Evolutionary conservation across 2,329 filamentous ascomycete species (phyloP).

Genomic region (Plectosphaerella plurivora): DNA sequence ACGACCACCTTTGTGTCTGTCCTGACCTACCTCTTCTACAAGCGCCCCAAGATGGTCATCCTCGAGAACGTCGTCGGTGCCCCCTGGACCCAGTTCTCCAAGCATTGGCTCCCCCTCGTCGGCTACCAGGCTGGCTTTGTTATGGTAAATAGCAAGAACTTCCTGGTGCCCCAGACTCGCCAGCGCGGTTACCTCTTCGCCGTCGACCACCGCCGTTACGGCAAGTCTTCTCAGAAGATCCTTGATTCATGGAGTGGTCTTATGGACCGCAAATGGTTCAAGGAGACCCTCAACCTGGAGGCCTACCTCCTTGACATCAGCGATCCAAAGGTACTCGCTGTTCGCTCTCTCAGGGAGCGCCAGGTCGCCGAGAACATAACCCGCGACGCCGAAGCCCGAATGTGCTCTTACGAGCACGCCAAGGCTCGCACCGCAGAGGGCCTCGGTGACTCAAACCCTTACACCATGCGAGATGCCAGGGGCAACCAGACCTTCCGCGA

Average conservation of each 20-base stretch:
- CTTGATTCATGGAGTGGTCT: slow-evolving; percentile 34
- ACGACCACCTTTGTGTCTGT: slow-evolving; percentile 60
- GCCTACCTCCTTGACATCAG: slow-evolving; percentile 55
- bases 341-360: slow-evolving; percentile 40
- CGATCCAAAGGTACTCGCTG: slow-evolving; percentile 47
- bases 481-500: slow-evolving; percentile 48
- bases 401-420: slow-evolving; percentile 57
- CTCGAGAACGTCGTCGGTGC: slow-evolving; percentile 66
- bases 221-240: slow-evolving; percentile 17
- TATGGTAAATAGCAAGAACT: slow-evolving; percentile 64
- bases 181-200: slow-evolving; percentile 56
- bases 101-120: slow-evolving; percentile 31
- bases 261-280: slow-evolving; percentile 38
- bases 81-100: slow-evolving; percentile 52
- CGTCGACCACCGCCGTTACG: slow-evolving; percentile 36
- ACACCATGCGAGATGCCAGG: slow-evolving; percentile 56
- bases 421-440: slow-evolving; percentile 42
- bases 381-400: slow-evolving; percentile 42
- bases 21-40: slow-evolving; percentile 48
- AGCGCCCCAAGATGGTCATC: slow-evolving; percentile 59
- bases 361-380: slow-evolving; percentile 20
- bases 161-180: slow-evolving; percentile 69
- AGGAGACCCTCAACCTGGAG: slow-evolving; percentile 57
- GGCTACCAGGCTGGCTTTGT: slow-evolving; percentile 50
- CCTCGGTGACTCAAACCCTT: slow-evolving; percentile 50